A percentile compares a stretch with the other conserved stretches of the same genome.
These are phyloP conservation scores for Phalaenopsis hybrid DNA, from an alignment of 116 monocot genomes.

Conservation along the genomic window DNA sequence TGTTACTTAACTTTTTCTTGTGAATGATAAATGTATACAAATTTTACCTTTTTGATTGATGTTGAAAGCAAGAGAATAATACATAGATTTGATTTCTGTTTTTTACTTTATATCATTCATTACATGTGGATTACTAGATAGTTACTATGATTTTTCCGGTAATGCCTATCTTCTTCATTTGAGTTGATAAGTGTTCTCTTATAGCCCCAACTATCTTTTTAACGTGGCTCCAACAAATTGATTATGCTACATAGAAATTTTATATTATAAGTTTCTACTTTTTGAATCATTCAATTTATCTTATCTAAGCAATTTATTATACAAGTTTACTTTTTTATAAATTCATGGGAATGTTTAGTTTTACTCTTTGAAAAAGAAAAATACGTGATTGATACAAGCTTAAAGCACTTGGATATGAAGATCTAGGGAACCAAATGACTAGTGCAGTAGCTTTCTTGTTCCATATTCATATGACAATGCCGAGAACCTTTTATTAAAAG, in stretches of 20 bases:
- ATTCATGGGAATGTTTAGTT: background rate
- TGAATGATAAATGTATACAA: background rate
- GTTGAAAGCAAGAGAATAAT: background rate
- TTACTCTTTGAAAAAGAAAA: background rate
- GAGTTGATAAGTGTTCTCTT: background rate
- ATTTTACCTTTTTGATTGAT: background rate
- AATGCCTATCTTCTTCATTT: background rate
- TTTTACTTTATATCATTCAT: background rate
- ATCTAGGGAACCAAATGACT: no score
- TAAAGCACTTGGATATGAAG: no score
- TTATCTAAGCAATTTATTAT: background rate
- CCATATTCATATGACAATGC: no score
- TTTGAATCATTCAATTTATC: background rate
- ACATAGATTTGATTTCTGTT: background rate
- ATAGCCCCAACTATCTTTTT: background rate
- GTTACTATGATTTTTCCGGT: background rate
- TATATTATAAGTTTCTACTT: background rate
- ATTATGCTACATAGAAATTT: background rate
- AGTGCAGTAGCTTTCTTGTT: no score
- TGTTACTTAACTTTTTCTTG: background rate
- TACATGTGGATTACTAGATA: background rate
- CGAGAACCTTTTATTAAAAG: no score
- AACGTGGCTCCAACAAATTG: background rate
- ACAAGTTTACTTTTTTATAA: background rate
- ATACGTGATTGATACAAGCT: background rate